These are phyloP conservation scores for Panellus pusillus DNA, from an alignment of 768 basidiomycete genomes.

Conservation along the genomic window DNA sequence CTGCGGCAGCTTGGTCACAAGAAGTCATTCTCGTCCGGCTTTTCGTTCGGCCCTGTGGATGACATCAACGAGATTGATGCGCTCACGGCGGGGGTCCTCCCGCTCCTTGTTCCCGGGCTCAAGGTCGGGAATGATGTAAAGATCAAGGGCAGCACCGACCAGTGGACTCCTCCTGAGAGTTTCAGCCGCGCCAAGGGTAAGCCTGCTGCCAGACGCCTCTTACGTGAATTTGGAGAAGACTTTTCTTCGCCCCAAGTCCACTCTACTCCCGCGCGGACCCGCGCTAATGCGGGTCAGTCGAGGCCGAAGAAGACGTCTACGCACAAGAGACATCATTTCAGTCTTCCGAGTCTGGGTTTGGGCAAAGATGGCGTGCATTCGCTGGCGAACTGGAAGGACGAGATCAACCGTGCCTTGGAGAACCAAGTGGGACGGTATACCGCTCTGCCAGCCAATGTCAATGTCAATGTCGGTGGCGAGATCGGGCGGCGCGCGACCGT, in stretches of 20 bases:
- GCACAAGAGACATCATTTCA: conserved; percentile 64
- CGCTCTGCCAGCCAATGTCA: conserved; percentile 40
- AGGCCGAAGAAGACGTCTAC: conserved; percentile 45
- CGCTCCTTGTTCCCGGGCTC: conserved; percentile 66
- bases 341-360: conserved; percentile 66
- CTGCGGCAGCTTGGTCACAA: conserved; percentile 57
- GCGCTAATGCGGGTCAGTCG: conserved; percentile 24
- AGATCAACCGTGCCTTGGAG: conserved; percentile 53
- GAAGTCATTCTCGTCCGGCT: conserved; percentile 65
- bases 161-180: conserved; percentile 42
- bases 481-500: conserved; percentile 48
- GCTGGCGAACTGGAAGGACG: conserved; percentile 50
- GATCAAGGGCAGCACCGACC: conserved; percentile 38
- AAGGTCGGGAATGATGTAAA: conserved; percentile 57
- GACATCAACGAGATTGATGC: conserved; percentile 69
- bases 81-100: conserved; percentile 67
- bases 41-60: conserved; percentile 58
- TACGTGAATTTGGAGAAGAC: conserved; percentile 47
- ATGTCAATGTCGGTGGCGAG: conserved; percentile 13
- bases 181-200: conserved; percentile 43
- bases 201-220: conserved; percentile 30
- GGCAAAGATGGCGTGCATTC: conserved; percentile 58
- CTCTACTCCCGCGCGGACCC: conserved; percentile 56
- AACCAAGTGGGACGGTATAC: conserved; percentile 40
- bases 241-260: conserved; percentile 59